Evolutionary conservation across 2,329 filamentous ascomycete species (phyloP), one percentile per base, ranked within the genome.

Genomic region (Fonsecaea nubica): DNA sequence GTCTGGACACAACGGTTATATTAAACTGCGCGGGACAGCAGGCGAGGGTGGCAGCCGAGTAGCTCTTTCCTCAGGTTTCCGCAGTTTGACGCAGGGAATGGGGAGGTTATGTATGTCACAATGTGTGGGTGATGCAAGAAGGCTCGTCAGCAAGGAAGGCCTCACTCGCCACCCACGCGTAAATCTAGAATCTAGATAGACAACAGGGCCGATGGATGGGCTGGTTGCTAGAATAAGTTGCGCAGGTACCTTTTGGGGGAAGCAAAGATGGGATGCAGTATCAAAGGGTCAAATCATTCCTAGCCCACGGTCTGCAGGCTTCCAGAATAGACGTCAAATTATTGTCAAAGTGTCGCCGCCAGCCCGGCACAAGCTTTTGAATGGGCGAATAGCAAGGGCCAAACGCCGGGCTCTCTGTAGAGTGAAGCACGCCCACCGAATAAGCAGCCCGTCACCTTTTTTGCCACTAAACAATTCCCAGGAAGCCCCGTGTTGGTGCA

Each of bases 31-130:
- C 52, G 60, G 60, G 56, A 56, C 55, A 54, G 58, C 65, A 59
- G 40, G 54, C 32, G 35, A 61, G 33, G 48, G 25, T 18, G 61
- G 52, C 21, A 40, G 50, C 36, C 33, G 35, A 33, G 56, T 40
- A 65, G 64, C 64, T 67, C 64, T 62, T 67, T 63, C 64, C 64
- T 65, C 62, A 63, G 42, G 15, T 48, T 67, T 66, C 64, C 67
- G 67, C 58, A 55, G n/a, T 42, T 42, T 48, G 30, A 53, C 58
- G 58, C 58, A 40, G 65, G 8, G 40, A 53, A 18, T 32, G 58
- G 32, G 40, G 60, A 45, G 59, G 58, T 32, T 32, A 32, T 32
- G 45, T 52, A 48, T 25, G 40, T 45, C 40, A 45, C 40, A 45
- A 45, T 45, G 30, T 58, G 57, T 40, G 12, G 32, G 48, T 57